phyloP scores from a whole-genome alignment of 306 rosid genomes.

The Pterocarpus macrocarpus region DNA sequence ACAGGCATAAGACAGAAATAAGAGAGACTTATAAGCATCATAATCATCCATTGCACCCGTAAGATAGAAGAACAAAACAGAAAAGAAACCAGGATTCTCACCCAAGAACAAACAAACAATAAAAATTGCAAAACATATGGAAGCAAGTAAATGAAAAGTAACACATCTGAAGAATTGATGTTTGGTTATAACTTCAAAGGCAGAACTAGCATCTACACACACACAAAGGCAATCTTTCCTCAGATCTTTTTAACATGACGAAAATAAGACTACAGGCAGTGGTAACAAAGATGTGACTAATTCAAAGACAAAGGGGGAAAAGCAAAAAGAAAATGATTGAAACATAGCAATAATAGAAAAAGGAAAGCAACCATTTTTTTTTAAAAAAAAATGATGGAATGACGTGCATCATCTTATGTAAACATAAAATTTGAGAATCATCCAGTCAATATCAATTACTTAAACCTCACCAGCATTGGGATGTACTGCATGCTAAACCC shows the following conservation, averaged over 20 bases:
- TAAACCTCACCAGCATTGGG: slow-evolving; percentile 12
- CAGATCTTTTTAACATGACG: not conserved
- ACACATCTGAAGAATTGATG: not conserved
- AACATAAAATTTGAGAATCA: slow-evolving; percentile 17
- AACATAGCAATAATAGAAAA: too few relatives aligned
- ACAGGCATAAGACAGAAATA: not conserved
- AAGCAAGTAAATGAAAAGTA: not conserved
- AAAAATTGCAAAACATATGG: slow-evolving; percentile 9
- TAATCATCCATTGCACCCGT: slow-evolving; percentile 16
- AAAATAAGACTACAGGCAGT: not conserved
- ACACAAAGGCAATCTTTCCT: not conserved
- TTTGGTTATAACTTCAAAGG: slow-evolving; percentile 20
- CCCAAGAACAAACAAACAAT: slow-evolving; percentile 4
- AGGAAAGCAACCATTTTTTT: too few relatives aligned
- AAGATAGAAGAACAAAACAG: not conserved
- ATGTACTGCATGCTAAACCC: slow-evolving; percentile 3
- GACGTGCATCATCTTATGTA: not conserved
- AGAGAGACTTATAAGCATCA: slow-evolving; percentile 12
- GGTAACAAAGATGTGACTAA: not conserved
- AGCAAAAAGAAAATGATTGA: too few relatives aligned
- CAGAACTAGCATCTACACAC: slow-evolving; percentile 28
- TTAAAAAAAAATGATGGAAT: not conserved
- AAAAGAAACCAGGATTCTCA: not conserved
- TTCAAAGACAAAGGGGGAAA: too few relatives aligned
- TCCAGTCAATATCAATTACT: slow-evolving; percentile 21